Percentiles rank a stretch among this genome's conserved stretches.
Conservation (phyloP, 345 rosid species). For the Arabis alpina region DNA sequence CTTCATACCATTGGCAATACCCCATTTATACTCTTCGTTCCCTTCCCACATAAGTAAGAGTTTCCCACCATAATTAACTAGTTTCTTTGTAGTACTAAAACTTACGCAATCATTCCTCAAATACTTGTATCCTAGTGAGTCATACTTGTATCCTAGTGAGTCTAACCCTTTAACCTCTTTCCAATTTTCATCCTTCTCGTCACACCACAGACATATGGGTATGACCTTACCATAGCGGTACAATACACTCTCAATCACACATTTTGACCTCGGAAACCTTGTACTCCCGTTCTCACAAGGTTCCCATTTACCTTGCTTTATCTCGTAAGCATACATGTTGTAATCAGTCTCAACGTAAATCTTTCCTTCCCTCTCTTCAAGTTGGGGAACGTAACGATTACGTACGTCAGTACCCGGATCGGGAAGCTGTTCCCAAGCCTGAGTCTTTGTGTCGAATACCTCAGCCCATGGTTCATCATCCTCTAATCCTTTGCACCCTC, state of each 20-base stretch:
- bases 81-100: not conserved
- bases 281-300: not conserved
- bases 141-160: not conserved
- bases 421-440: too few species aligned
- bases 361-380: too few species aligned
- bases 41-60: not conserved
- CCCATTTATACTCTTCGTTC: not conserved
- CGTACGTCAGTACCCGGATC: too few species aligned
- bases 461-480: too few species aligned
- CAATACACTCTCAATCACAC: not conserved
- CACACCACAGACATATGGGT: not conserved
- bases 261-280: not conserved
- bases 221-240: not conserved
- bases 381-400: too few species aligned
- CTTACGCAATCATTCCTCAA: not conserved
- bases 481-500: too few species aligned
- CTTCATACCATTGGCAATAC: not conserved
- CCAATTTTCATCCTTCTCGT: not conserved
- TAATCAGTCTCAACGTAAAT: too few species aligned
- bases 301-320: too few species aligned
- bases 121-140: too few species aligned
- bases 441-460: too few species aligned
- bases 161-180: not conserved
- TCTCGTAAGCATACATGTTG: too few species aligned
- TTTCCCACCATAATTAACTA: slow-evolving; percentile 19